phyloP scores from a whole-genome alignment of 78 protist genomes.

The Pigoraptor vietnamica region DNA sequence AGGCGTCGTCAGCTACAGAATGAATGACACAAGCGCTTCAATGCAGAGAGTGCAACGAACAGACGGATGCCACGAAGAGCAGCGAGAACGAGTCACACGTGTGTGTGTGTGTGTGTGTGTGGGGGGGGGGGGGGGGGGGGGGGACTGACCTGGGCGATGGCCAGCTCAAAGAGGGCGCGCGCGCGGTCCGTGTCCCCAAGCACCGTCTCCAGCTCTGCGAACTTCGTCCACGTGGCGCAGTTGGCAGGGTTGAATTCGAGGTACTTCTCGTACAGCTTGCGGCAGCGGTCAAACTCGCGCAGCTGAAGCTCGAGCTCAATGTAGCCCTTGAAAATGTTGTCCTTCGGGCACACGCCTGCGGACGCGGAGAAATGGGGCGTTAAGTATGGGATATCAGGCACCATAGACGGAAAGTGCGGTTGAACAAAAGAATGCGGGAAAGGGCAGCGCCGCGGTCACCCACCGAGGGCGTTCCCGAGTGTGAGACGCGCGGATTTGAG shows the following conservation, averaged over 20 bases:
- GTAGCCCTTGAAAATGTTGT: constrained; percentile 42
- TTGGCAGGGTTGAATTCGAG: constrained; percentile 65
- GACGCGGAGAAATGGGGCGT: constrained; percentile 5
- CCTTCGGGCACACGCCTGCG: constrained; percentile 48
- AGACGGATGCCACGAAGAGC: neutral
- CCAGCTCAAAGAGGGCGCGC: constrained; percentile 83
- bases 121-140: neutral
- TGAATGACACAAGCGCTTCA: no score
- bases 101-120: neutral
- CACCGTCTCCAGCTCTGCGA: constrained; percentile 78
- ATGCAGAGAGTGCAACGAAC: neutral
- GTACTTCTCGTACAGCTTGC: constrained; percentile 77
- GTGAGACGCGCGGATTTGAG: constrained; percentile 65
- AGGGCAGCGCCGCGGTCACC: neutral
- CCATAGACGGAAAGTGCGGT: neutral
- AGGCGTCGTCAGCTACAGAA: neutral
- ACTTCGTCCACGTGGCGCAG: constrained; percentile 75
- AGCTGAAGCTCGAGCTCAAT: constrained; percentile 54
- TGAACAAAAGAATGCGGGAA: neutral
- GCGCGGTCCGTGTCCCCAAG: constrained; percentile 77
- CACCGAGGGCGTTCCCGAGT: constrained; percentile 47
- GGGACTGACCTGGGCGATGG: constrained; percentile 8
- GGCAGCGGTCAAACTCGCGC: constrained; percentile 79
- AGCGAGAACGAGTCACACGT: neutral
- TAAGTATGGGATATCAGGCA: neutral